Conservation (phyloP, 1,284 basidiomycete genomes). For the Apiotrichum laibachii region DNA sequence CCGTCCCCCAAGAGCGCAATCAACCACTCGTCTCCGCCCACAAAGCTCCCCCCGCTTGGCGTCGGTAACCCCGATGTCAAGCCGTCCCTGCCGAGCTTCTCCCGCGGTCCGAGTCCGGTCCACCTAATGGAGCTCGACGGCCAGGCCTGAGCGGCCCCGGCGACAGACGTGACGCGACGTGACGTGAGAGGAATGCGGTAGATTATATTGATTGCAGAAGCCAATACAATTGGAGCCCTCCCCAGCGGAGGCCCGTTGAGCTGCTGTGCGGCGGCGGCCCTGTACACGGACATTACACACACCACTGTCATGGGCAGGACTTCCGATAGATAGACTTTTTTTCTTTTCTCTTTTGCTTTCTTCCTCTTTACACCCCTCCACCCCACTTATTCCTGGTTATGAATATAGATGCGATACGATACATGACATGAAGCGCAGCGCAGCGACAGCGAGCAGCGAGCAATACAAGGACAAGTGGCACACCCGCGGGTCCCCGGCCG, state of each 20-base stretch:
- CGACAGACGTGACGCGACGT: background rate
- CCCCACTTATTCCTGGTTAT: conserved; percentile 3
- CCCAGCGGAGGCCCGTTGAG: background rate
- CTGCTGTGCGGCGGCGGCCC: background rate
- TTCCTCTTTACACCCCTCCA: no score
- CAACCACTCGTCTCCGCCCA: conserved; percentile 27
- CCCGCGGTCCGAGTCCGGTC: conserved; percentile 21
- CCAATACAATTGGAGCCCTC: background rate
- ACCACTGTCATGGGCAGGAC: background rate
- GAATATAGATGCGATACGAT: conserved; percentile 12
- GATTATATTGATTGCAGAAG: background rate
- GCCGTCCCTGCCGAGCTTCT: conserved; percentile 21
- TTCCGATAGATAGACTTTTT: conserved; percentile 10
- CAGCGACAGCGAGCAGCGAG: no score
- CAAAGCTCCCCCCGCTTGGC: conserved; percentile 38
- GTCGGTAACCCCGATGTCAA: conserved; percentile 21
- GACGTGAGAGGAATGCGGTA: background rate
- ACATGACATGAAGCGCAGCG: background rate
- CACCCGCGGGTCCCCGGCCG: no score
- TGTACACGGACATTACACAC: background rate
- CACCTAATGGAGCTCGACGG: conserved; percentile 29
- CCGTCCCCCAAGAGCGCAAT: conserved; percentile 29
- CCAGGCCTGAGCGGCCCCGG: conserved; percentile 19
- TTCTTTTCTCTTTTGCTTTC: no score
- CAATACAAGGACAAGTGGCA: no score